Evolutionary conservation across 106 monocot species (phyloP), one percentile per base, ranked within the genome.

Genomic region (Xerophyta viscosa): DNA sequence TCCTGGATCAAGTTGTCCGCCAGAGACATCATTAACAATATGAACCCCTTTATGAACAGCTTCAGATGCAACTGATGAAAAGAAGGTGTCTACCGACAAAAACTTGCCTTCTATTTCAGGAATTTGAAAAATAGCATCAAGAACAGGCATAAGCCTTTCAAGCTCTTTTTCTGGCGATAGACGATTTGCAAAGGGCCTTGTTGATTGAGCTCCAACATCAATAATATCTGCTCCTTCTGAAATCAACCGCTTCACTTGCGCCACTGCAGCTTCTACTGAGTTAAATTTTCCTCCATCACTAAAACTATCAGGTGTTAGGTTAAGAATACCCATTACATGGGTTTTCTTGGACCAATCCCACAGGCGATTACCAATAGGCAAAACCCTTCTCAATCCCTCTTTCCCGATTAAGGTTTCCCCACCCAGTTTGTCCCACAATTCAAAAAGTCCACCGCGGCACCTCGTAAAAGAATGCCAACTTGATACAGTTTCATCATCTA

Each of bases 141-240:
- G 48, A 1, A 94, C 72, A 56, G 94, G 94, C 41, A 94, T 54
- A 24, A 88, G 50, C 63, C 92, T 79, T 29, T 70, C 29, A 48
- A 93, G 68, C 56, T 94, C 94, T 75, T 84, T 80, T 2, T 50
- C 46, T 27, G 52, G 54, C 31, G 94, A 78, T 9, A 94, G 50
- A 60, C 77, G 63, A 1, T 13, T 47, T 36, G 88, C 94, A 48
- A 54, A 59, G 8, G 94, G 94, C 4, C 83, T 77, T 8, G 94
- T 94, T 0, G 93, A 94, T 68, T 94, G 94, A 4, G 88, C 94
- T 43, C 94, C 94, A 36, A 94, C 70, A 48, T 94, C 94, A 51
- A 94, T 64, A 44, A 94, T 88, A 37, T 94, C 94, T 15, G 78
- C 94, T 9, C 94, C 94, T 62, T 94, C 69, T 30, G 75, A 76